These are phyloP conservation scores for Berberis thunbergii DNA, from an alignment of 164 flowering plant genomes.

Conservation along the genomic window DNA sequence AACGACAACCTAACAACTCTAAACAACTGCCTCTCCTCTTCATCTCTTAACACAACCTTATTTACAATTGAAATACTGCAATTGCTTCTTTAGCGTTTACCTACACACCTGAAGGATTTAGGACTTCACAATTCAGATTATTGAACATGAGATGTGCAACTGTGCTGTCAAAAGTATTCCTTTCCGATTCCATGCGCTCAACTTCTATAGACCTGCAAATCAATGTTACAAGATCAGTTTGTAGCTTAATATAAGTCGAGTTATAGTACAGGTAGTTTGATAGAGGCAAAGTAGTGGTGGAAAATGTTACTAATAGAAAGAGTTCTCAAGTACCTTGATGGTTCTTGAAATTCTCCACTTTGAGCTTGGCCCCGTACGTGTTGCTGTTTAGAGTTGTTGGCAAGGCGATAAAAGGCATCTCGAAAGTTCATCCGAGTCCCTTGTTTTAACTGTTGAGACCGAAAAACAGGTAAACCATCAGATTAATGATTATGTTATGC, in stretches of 20 bases:
- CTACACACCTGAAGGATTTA: background rate
- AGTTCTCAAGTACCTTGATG: background rate
- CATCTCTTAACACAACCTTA: too few relatives aligned
- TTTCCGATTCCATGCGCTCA: background rate
- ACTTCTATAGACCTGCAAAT: background rate
- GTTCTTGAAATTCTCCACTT: too few relatives aligned
- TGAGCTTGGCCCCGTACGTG: too few relatives aligned
- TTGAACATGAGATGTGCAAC: constrained; percentile 1
- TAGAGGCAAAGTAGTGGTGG: too few relatives aligned
- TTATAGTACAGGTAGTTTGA: too few relatives aligned
- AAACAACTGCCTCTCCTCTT: too few relatives aligned
- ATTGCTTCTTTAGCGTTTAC: background rate
- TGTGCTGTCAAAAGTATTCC: background rate
- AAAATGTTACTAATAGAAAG: too few relatives aligned
- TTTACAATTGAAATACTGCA: background rate
- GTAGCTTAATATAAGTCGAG: too few relatives aligned
- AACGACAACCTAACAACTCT: too few relatives aligned
- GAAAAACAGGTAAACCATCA: background rate
- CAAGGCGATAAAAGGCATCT: background rate
- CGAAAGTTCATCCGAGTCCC: background rate
- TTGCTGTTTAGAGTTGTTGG: background rate
- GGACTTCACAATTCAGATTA: background rate
- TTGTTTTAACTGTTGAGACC: background rate
- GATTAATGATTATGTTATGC: background rate
- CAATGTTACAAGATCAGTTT: background rate